Percentiles rank a stretch among this genome's conserved stretches.
These are phyloP conservation scores for Citrullus amarus DNA, from an alignment of 306 rosid genomes.

Conservation along the genomic window DNA sequence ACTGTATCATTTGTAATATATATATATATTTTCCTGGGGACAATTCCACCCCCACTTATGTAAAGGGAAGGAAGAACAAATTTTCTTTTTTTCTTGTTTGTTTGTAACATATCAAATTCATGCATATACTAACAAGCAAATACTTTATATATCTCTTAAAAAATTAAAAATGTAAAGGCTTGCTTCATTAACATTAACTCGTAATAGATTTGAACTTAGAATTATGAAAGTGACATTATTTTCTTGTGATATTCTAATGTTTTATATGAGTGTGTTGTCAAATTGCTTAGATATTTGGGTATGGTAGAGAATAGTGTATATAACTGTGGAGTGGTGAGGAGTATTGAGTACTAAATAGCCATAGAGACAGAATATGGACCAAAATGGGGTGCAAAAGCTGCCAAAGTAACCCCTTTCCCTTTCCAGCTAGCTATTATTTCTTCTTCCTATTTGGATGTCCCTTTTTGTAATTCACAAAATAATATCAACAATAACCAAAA, in stretches of 20 bases:
- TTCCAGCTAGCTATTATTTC: not conserved
- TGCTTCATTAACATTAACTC: too few relatives aligned
- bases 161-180: too few relatives aligned
- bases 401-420: not conserved
- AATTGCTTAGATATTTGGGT: not conserved
- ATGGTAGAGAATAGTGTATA: not conserved
- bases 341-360: not conserved
- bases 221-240: not conserved
- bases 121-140: too few relatives aligned
- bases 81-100: too few relatives aligned
- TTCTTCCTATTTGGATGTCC: not conserved
- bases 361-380: not conserved
- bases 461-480: not conserved
- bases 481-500: not conserved
- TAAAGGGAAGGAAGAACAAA: too few relatives aligned
- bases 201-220: too few relatives aligned
- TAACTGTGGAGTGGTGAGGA: not conserved
- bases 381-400: slow-evolving; percentile 5
- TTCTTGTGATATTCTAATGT: not conserved
- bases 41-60: too few relatives aligned
- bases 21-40: too few relatives aligned
- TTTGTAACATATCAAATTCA: too few relatives aligned
- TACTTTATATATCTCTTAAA: too few relatives aligned
- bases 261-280: not conserved
- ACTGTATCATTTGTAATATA: too few relatives aligned